A percentile compares a stretch with the other conserved stretches of the same genome.
These are phyloP conservation scores for Alternaria sp. DNA, from an alignment of 2,329 filamentous ascomycete species.

Conservation along the genomic window DNA sequence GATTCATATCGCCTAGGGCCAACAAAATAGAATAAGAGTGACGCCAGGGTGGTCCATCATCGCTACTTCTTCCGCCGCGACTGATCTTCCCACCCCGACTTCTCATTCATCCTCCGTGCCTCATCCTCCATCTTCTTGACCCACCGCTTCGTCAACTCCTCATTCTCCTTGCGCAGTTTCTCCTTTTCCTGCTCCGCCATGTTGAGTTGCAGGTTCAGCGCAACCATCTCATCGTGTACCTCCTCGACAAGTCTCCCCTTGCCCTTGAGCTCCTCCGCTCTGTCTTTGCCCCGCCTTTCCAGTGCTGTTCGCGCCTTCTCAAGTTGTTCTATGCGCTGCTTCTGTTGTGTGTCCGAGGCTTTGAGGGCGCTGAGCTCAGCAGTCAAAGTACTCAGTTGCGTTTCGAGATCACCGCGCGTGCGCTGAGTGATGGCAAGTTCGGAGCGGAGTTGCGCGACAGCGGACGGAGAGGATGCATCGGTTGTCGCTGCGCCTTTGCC, in stretches of 20 bases:
- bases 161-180: constrained; percentile 80
- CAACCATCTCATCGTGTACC: constrained; percentile 91
- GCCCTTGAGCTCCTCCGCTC: constrained; percentile 82
- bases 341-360: constrained; percentile 64
- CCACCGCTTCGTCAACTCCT: constrained; percentile 88
- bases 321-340: constrained; percentile 66
- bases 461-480: constrained; percentile 20
- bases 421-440: constrained; percentile 81
- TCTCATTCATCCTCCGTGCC: constrained; percentile 80
- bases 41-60: neutral
- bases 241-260: constrained; percentile 86
- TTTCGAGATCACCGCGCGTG: constrained; percentile 71
- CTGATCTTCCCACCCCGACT: constrained; percentile 37
- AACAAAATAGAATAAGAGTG: neutral
- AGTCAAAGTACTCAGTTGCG: constrained; percentile 66
- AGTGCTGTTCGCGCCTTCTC: constrained; percentile 68
- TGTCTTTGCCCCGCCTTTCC: constrained; percentile 73
- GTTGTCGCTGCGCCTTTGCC: constrained; percentile 25
- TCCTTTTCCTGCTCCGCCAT: constrained; percentile 79
- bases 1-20: neutral
- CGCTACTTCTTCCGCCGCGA: constrained; percentile 20
- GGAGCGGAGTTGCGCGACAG: constrained; percentile 50
- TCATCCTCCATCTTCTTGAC: constrained; percentile 87
- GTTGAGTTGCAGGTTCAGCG: constrained; percentile 84
- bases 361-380: constrained; percentile 70